Base-by-base conservation (phyloP, 2,329 filamentous ascomycete genomes). In the Nothophoma quercina region DNA sequence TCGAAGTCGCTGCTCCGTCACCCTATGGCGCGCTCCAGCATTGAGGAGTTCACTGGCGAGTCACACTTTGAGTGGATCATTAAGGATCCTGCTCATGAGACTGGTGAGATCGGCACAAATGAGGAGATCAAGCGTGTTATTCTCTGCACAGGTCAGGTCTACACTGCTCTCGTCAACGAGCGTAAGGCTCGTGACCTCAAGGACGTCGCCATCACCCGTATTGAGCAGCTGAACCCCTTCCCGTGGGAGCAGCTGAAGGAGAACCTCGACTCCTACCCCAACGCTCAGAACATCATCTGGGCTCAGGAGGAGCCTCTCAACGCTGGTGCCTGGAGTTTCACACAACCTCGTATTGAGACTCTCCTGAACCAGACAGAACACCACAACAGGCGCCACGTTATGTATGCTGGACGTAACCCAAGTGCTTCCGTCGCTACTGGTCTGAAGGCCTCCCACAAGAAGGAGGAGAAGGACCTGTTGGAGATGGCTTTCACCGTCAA, bases 191-290 rank as follows among this genome's bases (percentile, higher is more conserved):
- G 96, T 74, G 88, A 89, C 62, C 85, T 96, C 73, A 91, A 92
- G 77, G 88, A 97, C 73, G 90, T 93, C 16, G 95, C 93, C 70
- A 88, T 99, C 74, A 97, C 93, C 18, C 92, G 95, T 73, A 86
- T 99, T 64, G 95, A 99, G 81, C 95, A 99, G 80, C 85, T 99
- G 56, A 93, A 99, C 81, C 95, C 95, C 70, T 99, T 99, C 90
- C 95, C 95, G 43, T 99, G 95, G 93, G 88, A 93, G 68, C 92
- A 95, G 78, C 86, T 99, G 48, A 91, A 90, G 82, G 93, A 98
- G 77, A 98, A 98, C 81, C 85, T 99, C 47, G 93, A 99, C 81
- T 86, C 82, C 77, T 99, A 99, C 82, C 91, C 93, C 74, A 99
- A 99, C 77, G 93, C 93, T 67, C 91, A 97, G 84, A 93, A 92